Base-by-base conservation (phyloP, 106 monocot genomes). In the Dioscorea dumetorum region DNA sequence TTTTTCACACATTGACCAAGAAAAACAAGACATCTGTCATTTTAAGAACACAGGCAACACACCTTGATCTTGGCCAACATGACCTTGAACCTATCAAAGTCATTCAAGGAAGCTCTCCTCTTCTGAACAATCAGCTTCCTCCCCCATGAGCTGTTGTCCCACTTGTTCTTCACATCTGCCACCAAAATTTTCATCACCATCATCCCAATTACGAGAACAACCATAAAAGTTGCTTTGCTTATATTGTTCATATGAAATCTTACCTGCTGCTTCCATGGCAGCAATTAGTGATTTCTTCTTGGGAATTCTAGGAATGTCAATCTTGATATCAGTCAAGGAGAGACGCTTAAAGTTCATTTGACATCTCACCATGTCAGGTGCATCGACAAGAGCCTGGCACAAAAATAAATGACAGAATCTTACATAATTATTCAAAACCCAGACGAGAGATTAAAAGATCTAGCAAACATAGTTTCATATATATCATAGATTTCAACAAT, bases 331-430 rank as follows among this genome's bases (percentile, higher is more conserved):
- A 22, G 89, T 94, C 13, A 94, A 67, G 5, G 78, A 71, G 20
- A 94, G 84, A 69, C 90, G 79, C 76, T 94, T 90, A 71, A 90
- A 90, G 78, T 94, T 94, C 63, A 94, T 87, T 66, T 89, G 93
- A 34, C 79, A 66, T 9, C 94, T 71, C 17, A 94, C 80, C 82
- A 94, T 90, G 77, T 94, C 94, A 16, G 94, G 87, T 19, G 90
- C 90, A 80, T 94, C 94, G 31, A 94, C 76, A 57, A 94, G 69
- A 52, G 90, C 90, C 90, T 94, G 41, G 41, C 10, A 41, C 3
- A 41, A 41, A 41, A 41, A 8, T 41, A 41, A 41, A 41, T 41
- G 6, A 41, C 41, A 41, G 41, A 41, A 41, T 5, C 41, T 34
- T 41, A 41, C 9, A 41, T 10, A 41, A 41, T 41, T 41, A 2